Conservation (phyloP, 441 rosid species). For the Populus trichocarpa region DNA sequence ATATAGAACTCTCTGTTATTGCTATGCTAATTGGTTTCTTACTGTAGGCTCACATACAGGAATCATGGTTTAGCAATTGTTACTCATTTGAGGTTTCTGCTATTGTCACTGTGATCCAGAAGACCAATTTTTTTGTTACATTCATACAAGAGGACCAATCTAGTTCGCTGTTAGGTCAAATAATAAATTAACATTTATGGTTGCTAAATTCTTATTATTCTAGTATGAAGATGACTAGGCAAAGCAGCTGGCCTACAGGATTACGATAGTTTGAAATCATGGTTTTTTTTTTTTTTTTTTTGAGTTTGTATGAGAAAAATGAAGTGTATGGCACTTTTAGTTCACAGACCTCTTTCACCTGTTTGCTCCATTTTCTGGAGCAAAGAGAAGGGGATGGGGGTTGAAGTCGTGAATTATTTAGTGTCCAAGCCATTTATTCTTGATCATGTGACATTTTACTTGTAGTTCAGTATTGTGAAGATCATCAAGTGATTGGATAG, state of each 20-base stretch:
- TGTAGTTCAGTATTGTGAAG: background rate
- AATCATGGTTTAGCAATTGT: background rate
- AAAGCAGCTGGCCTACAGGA: background rate
- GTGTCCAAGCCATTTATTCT: background rate
- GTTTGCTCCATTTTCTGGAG: too few relatives aligned
- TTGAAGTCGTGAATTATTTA: background rate
- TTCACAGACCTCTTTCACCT: background rate
- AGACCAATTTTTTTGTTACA: background rate
- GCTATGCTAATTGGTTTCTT: background rate
- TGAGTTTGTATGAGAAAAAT: background rate
- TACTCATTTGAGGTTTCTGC: background rate
- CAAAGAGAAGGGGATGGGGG: background rate
- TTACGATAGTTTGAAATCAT: background rate
- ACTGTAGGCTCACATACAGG: background rate
- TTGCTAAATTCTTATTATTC: background rate
- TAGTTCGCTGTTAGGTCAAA: background rate
- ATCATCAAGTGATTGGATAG: background rate
- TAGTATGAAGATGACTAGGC: background rate
- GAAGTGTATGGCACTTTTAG: background rate
- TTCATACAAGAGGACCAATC: background rate
- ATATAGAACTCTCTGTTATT: background rate
- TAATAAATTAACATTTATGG: background rate
- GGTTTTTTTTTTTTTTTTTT: too few relatives aligned
- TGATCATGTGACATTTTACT: background rate
- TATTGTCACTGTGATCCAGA: background rate